A percentile compares a stretch with the other conserved stretches of the same genome.
Conservation (phyloP, 225 moss, liverwort and hornwort species). For the Bryoerythrophyllum caledonicum region DNA sequence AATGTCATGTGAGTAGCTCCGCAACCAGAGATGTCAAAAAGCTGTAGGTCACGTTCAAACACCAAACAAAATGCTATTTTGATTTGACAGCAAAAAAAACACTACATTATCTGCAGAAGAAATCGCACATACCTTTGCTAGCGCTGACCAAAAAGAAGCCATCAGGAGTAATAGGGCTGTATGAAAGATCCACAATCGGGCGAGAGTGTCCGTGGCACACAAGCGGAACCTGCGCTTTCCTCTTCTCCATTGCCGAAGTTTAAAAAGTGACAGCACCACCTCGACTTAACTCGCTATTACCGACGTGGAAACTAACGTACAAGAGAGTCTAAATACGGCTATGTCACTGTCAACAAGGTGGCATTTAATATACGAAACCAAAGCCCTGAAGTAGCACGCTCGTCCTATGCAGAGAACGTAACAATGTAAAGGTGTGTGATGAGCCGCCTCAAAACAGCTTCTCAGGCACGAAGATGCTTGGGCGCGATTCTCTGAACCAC, state of each 20-base stretch:
- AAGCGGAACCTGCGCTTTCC: constrained; percentile 93
- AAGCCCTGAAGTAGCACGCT: constrained; percentile 3
- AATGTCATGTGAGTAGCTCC: background rate
- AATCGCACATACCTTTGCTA: constrained; percentile 71
- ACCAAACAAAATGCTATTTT: background rate
- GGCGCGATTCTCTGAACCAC: constrained; percentile 36
- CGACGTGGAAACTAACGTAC: background rate
- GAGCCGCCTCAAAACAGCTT: constrained; percentile 56
- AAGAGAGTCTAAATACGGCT: constrained; percentile 11
- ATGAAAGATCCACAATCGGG: constrained; percentile 96
- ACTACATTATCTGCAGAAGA: background rate
- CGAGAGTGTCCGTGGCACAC: constrained; percentile 99
- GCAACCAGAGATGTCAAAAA: constrained; percentile 1
- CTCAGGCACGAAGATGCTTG: constrained; percentile 38
- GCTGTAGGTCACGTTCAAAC: too few relatives aligned
- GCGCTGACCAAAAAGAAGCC: constrained; percentile 99
- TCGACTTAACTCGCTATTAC: constrained; percentile 4
- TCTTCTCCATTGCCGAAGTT: constrained; percentile 86
- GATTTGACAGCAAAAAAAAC: background rate
- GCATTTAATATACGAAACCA: constrained; percentile 29
- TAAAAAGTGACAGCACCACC: constrained; percentile 15
- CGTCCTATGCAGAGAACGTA: constrained; percentile 1
- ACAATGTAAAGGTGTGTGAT: constrained; percentile 19
- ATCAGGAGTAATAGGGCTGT: constrained; percentile 91
- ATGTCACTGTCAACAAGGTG: constrained; percentile 26